phyloP scores from a whole-genome alignment of 495 filamentous ascomycete genomes.

The Hyaloscypha finlandica region DNA sequence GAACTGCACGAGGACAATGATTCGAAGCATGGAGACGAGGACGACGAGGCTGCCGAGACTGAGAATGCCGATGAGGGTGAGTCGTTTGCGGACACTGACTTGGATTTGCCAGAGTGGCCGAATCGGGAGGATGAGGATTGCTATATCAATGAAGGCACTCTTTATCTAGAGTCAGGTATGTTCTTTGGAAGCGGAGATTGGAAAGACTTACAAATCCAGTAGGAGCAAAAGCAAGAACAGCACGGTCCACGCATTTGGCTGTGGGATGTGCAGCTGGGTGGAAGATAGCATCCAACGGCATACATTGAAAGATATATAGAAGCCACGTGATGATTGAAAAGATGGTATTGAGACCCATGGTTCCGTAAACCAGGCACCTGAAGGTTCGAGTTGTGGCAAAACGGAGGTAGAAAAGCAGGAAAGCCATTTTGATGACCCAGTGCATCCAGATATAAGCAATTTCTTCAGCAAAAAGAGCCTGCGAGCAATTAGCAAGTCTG shows the following conservation, averaged over 20 bases:
- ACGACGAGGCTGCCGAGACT: conserved; percentile 34
- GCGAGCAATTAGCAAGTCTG: conserved; percentile 23
- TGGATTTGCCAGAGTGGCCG: conserved; percentile 41
- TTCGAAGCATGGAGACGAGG: conserved; percentile 28
- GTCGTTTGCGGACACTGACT: conserved; percentile 29
- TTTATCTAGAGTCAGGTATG: conserved; percentile 32
- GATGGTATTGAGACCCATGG: conserved; percentile 39
- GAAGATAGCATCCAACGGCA: conserved; percentile 22
- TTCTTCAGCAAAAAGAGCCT: conserved; percentile 36
- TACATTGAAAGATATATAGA: conserved; percentile 23
- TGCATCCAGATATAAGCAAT: conserved; percentile 43
- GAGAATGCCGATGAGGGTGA: conserved; percentile 11
- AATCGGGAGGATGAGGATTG: conserved; percentile 42
- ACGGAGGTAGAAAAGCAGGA: conserved; percentile 51
- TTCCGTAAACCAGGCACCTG: conserved; percentile 37
- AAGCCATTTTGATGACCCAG: conserved; percentile 45
- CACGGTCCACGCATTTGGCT: conserved; percentile 37
- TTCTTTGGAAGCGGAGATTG: conserved; percentile 37
- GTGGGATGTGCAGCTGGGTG: conserved; percentile 35
- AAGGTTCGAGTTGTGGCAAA: conserved; percentile 42
- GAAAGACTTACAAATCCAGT: conserved; percentile 31
- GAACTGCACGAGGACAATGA: conserved; percentile 32
- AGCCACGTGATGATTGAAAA: conserved; percentile 39
- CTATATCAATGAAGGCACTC: conserved; percentile 42
- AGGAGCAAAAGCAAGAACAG: conserved; percentile 31